Base-by-base conservation (phyloP, 1,139 yeast species). In the Suhomyces bokatorum region DNA sequence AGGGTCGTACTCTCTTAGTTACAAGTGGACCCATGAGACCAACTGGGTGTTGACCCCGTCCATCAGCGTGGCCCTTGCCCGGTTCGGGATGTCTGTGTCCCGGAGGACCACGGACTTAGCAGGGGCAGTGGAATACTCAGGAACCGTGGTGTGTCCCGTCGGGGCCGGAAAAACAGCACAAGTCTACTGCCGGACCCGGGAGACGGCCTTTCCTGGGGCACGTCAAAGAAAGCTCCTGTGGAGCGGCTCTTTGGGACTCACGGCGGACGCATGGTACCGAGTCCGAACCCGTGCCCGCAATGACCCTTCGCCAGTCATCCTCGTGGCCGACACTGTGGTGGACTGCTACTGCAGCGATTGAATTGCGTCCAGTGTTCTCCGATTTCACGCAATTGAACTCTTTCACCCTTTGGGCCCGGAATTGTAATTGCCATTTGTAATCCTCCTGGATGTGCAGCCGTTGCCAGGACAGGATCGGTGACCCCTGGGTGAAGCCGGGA, bases 291-390 rank as follows among this genome's bases (percentile, higher is more conserved):
- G 35, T 10, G 28, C 22, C 13, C 11, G 27, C 20, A 30, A 14
- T 14, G 28, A 29, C 2, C 9, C 31, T n/a, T 11, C 39, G 9
- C 35, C 31, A 15, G 26, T 40, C 9, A 30, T 35, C 16, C 33
- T 40, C 12, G 35, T 36, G 33, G 26, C 16, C 9, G 40, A 35
- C 32, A 10, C 31, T 2, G 15, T 14, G 13, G 15, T 32, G 6
- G 42, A 44, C 32, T 49, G 47, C 37, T 54, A 54, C 37, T 61
- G 66, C 39, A 57, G 53, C 5, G 59, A 58, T 13, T 41, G 52
- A 17, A 17, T 17, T 17, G 4, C 20, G 6, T 6, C 5, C 20
- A 17, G 20, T 17, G 20, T 4, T 6, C 20, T 17, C 20, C n/a
- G n/a, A n/a, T n/a, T n/a, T n/a, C n/a, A n/a, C n/a, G n/a, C n/a